Evolutionary conservation across 1,139 yeast species (phyloP), one percentile per base, ranked within the genome.

Genomic region (Blastobotrys aristatus): DNA sequence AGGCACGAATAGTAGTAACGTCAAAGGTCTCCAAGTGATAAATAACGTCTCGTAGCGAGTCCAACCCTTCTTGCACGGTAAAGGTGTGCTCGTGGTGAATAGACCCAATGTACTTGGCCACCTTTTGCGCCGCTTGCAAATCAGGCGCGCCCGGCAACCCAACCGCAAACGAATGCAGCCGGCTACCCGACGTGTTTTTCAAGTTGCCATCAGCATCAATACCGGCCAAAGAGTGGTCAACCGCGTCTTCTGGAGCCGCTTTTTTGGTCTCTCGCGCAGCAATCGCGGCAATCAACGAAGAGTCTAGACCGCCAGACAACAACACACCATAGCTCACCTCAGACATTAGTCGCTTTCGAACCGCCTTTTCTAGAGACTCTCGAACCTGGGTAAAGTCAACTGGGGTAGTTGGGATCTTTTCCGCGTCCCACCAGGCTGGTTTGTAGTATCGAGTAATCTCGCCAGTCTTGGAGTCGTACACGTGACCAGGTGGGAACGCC

Each of bases 91-190:
- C 96, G 73, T 94, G 97, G 70, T 92, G 99, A 57, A 88, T 80
- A 43, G 97, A 86, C 59, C 96, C 97, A 64, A 92, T 89, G 72
- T 80, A 89, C 55, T 69, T 67, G 58, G 97, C 99, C 55, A 90
- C 98, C 71, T 89, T 90, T 66, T 86, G 83, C 49, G 99, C 98
- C 55, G 98, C 98, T 63, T 84, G 68, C 64, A 92, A 79, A 74
- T 92, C 99, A 57, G 99, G 99, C 49, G 99, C 97, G 54, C 92
- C 90, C 52, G 96, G 96, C 61, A 92, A 77, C 60, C 99, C 99
- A 65, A 92, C 77, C 51, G 99, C 98, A 65, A 90, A 92, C 44
- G 97, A 92, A 69, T 92, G 98, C 64, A 92, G 73, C 68, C 83
- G 80, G 56, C 89, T 77, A 78, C 95, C 89, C 40, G 95, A 94